Evolutionary conservation across 1,284 basidiomycete genomes (phyloP).

Genomic region (Cutaneotrichosporon arboriforme): DNA sequence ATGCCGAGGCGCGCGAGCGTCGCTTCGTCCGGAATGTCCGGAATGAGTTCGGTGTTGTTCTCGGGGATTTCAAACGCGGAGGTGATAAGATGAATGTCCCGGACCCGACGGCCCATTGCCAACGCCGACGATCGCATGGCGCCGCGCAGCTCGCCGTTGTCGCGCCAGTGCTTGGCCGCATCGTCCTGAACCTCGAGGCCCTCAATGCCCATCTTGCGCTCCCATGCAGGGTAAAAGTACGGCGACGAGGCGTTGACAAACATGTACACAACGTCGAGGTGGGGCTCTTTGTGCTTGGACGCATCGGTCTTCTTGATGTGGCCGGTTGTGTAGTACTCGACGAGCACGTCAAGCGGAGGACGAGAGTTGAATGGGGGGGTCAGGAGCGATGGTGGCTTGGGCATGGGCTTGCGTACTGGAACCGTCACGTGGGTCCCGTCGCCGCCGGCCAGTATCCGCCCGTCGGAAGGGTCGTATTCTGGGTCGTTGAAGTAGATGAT

Average conservation of each 20-base stretch:
- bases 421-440: conserved; percentile 21
- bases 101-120: conserved; percentile 17
- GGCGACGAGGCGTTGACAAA: conserved; percentile 37
- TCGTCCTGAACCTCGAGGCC: conserved; percentile 9
- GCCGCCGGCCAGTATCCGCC: background rate
- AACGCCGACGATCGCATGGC: conserved; percentile 31
- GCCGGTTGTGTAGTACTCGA: conserved; percentile 20
- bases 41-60: conserved; percentile 1
- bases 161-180: conserved; percentile 30
- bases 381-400: conserved; percentile 10
- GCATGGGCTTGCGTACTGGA: background rate
- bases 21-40: background rate
- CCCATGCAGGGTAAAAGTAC: conserved; percentile 23
- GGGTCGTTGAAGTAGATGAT: background rate
- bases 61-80: conserved; percentile 26
- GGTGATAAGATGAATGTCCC: conserved; percentile 35
- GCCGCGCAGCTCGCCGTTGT: conserved; percentile 42
- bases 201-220: conserved; percentile 20
- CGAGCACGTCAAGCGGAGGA: conserved; percentile 14
- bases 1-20: conserved; percentile 3
- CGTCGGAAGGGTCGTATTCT: background rate
- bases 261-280: conserved; percentile 37
- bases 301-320: background rate
- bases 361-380: conserved; percentile 15
- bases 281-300: background rate